Conservation (phyloP, 2,329 filamentous ascomycete genomes). For the Monosporascus sp. region DNA sequence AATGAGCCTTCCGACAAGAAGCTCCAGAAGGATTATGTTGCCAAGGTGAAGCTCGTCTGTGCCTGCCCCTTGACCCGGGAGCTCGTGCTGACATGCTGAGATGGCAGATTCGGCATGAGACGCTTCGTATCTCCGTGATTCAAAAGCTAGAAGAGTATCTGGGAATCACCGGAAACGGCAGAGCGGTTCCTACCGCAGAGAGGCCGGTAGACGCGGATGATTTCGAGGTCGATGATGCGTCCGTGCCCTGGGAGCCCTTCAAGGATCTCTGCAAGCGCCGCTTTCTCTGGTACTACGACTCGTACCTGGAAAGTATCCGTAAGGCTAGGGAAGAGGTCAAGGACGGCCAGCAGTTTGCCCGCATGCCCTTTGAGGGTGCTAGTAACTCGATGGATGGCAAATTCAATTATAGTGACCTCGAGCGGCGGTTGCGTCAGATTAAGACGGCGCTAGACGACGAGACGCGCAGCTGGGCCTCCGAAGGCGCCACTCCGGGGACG, state of each 20-base stretch:
- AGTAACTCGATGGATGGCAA: slow-evolving; percentile 80
- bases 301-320: slow-evolving; percentile 69
- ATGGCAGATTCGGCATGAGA: slow-evolving; percentile 80
- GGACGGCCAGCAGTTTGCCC: slow-evolving; percentile 60
- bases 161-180: slow-evolving; percentile 52
- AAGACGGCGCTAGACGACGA: slow-evolving; percentile 69
- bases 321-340: slow-evolving; percentile 59
- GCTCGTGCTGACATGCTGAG: slow-evolving; percentile 15
- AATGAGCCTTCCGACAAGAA: slow-evolving; percentile 64
- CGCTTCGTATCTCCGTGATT: slow-evolving; percentile 78
- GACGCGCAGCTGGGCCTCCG: slow-evolving; percentile 61
- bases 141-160: slow-evolving; percentile 78
- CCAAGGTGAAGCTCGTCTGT: slow-evolving; percentile 58
- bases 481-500: slow-evolving; percentile 58
- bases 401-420: slow-evolving; percentile 75
- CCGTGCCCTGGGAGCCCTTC: slow-evolving; percentile 73
- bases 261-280: slow-evolving; percentile 84
- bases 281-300: slow-evolving; percentile 94
- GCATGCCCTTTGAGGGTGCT: slow-evolving; percentile 79
- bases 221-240: slow-evolving; percentile 41
- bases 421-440: slow-evolving; percentile 62
- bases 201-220: slow-evolving; percentile 43
- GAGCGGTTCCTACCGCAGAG: slow-evolving; percentile 27
- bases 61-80: not conserved
- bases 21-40: slow-evolving; percentile 68